A percentile compares a stretch with the other conserved stretches of the same genome.
Conservation (phyloP, 2,329 filamentous ascomycete species). For the Chaetomium globosum region DNA sequence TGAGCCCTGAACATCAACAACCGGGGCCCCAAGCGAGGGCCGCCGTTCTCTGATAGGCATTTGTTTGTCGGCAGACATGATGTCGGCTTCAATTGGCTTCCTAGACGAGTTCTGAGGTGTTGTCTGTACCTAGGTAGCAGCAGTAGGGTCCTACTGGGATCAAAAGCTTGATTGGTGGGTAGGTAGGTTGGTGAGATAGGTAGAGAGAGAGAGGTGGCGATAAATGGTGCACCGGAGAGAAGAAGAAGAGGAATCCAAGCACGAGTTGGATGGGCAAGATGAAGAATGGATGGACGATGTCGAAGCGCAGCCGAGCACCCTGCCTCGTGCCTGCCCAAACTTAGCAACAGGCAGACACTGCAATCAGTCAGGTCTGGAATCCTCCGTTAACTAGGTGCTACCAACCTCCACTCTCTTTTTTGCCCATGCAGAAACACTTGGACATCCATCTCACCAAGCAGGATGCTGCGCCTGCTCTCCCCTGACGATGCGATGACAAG, state of each 20-base stretch:
- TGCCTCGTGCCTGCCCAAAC: slow-evolving; percentile 17
- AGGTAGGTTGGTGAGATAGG: not conserved
- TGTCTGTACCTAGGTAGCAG: not conserved
- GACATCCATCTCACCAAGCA: not conserved
- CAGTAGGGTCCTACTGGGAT: not conserved
- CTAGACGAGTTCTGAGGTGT: not conserved
- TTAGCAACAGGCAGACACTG: slow-evolving; percentile 11
- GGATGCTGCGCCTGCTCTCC: not conserved
- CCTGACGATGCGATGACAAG: not conserved
- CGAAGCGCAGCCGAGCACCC: not conserved
- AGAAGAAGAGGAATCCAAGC: not conserved
- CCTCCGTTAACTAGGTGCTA: slow-evolving; percentile 12
- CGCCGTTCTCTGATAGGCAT: slow-evolving; percentile 70
- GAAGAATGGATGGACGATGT: slow-evolving; percentile 1
- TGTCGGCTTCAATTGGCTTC: slow-evolving; percentile 12
- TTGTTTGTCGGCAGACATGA: slow-evolving; percentile 35
- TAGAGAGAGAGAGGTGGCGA: not conserved
- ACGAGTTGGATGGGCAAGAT: not conserved
- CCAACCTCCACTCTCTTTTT: not conserved
- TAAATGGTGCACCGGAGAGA: not conserved
- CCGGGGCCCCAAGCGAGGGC: slow-evolving; percentile 78
- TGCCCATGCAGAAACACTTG: not conserved
- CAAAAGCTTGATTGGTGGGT: not conserved
- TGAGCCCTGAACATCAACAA: slow-evolving; percentile 82
- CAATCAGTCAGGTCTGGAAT: slow-evolving; percentile 18